Conservation (phyloP, 1,284 basidiomycete species). For the Apiotrichum porosum region DNA sequence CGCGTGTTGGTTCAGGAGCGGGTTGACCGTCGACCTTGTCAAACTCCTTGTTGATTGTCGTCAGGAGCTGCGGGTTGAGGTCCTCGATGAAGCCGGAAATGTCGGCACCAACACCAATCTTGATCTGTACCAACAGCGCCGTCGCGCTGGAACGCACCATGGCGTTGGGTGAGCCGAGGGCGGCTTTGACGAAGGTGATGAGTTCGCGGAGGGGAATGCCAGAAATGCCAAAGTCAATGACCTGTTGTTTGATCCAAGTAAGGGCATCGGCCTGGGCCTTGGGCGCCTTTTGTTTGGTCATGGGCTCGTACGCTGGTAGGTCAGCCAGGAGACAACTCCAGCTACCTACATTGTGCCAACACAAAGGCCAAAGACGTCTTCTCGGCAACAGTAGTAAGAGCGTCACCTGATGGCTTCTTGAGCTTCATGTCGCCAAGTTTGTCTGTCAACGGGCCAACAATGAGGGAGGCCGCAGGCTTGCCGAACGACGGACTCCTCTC, state of each 20-base stretch:
- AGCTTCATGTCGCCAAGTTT: slow-evolving; percentile 96
- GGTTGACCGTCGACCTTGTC: slow-evolving; percentile 81
- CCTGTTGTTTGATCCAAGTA: slow-evolving; percentile 78
- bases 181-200: slow-evolving; percentile 84
- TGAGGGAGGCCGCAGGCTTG: slow-evolving; percentile 76
- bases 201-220: slow-evolving; percentile 78
- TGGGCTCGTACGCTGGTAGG: slow-evolving; percentile 75
- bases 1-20: slow-evolving; percentile 73
- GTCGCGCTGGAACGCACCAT: slow-evolving; percentile 93
- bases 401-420: slow-evolving; percentile 94
- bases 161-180: slow-evolving; percentile 90
- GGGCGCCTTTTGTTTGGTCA: slow-evolving; percentile 92
- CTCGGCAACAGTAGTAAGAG: slow-evolving; percentile 76
- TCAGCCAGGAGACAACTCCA: background rate
- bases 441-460: slow-evolving; percentile 80
- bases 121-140: slow-evolving; percentile 84
- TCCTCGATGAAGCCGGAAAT: slow-evolving; percentile 91
- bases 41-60: slow-evolving; percentile 86
- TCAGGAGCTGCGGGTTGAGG: slow-evolving; percentile 87
- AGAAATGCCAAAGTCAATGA: slow-evolving; percentile 88
- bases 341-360: slow-evolving; percentile 70
- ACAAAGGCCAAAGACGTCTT: slow-evolving; percentile 93
- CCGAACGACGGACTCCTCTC: slow-evolving; percentile 78
- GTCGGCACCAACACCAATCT: slow-evolving; percentile 82
- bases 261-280: slow-evolving; percentile 93